Evolutionary conservation across 176 grass and related monocot species (phyloP).

Genomic region (Eleusine coracana): DNA sequence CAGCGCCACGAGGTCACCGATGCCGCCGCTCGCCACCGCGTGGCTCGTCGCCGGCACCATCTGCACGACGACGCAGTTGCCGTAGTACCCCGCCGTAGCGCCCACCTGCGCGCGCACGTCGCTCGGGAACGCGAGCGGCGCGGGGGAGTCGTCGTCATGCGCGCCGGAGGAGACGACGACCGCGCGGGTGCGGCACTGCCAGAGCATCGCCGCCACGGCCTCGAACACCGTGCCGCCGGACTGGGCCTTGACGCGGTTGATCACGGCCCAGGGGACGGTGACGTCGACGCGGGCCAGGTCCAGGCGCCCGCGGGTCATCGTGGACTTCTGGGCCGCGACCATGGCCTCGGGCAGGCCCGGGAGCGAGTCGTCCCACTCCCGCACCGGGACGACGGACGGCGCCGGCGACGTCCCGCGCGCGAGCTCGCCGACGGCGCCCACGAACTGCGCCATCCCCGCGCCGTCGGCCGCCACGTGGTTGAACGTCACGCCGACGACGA

Average conservation of each 20-base stretch:
- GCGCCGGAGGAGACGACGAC: neutral
- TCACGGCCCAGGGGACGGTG: neutral
- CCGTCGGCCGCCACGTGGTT: constrained; percentile 30
- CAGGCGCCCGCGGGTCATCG: neutral
- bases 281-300: constrained; percentile 12
- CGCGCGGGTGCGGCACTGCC: constrained; percentile 41
- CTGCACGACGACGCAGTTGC: constrained; percentile 41
- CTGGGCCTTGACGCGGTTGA: constrained; percentile 24
- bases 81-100: constrained; percentile 38
- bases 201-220: constrained; percentile 30
- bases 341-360: neutral
- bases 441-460: constrained; percentile 30
- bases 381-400: neutral
- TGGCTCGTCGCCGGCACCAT: neutral
- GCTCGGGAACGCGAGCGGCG: constrained; percentile 39
- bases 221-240: constrained; percentile 37
- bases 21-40: neutral
- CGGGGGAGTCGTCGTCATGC: neutral
- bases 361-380: neutral
- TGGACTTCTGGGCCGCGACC: neutral
- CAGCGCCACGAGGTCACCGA: constrained; percentile 10
- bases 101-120: constrained; percentile 35
- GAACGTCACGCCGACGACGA: constrained; percentile 38
- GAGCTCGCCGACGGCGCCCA: constrained; percentile 32
- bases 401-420: neutral